Evolutionary conservation across 805 yeast genomes (phyloP), one percentile per base, ranked within the genome.

Genomic region (Wickerhamiella domercqiae): DNA sequence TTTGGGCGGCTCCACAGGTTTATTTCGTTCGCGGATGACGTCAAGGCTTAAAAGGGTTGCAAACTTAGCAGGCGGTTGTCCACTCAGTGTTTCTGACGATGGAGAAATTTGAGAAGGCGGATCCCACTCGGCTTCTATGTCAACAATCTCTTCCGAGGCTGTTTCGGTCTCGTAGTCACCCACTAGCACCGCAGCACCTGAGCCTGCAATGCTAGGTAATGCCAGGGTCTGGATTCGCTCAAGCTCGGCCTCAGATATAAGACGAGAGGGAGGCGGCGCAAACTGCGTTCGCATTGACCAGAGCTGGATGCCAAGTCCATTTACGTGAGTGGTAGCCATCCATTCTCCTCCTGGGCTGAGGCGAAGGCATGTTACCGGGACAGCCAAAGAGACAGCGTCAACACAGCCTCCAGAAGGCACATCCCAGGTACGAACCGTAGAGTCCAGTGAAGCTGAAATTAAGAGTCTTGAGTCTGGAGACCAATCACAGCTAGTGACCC

Each of bases 381-480:
- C 72, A 1, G 78, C 73, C 19, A 90, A 67, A 37, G 64, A 61
- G 14, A 87, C 75, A 44, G 95, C 96, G 61, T 90, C 98, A 40
- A 90, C 83, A 57, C 97, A 87, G 1, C 86, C 82, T 35, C 98
- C 97, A 1, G 95, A 79, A 30, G 97, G 97, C 42, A 90, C 68
- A 56, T 90, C 97, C 97, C 97, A 90, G 0, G 95, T 83, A 51
- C 98, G 71, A 35, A 90, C 65, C 0, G 97, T 84, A 2, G 81
- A 68, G 54, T 90, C 99, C 42, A 84, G 63, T 1, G 84, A 69
- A 1, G 81, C 75, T 18, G 90, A 73, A 6, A 90, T 75, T 25
- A 90, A 62, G 96, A 97, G 90, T 55, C 96, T 73, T 25, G 96
- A 97, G 55, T 86, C 87, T 3, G 94, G 93, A 3, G 93, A 76